Conservation (phyloP, 768 basidiomycete species). For the Chlorophyllum brunneum region DNA sequence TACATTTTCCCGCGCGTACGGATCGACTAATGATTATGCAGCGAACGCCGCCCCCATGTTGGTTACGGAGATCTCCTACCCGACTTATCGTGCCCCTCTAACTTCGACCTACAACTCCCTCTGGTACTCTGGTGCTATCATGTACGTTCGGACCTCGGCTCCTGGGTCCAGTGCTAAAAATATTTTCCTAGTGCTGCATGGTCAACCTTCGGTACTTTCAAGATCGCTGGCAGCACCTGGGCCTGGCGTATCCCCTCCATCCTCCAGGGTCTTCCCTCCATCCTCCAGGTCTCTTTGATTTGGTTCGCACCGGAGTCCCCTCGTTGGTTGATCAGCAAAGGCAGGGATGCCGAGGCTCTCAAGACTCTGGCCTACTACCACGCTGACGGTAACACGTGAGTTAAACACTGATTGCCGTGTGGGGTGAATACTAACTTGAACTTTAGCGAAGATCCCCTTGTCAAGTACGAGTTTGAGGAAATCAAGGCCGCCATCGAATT, state of each 20-base stretch:
- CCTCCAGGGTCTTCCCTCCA: constrained; percentile 66
- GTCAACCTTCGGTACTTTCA: constrained; percentile 80
- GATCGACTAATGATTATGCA: constrained; percentile 18
- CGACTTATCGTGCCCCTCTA: constrained; percentile 73
- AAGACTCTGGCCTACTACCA: constrained; percentile 79
- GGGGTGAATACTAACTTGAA: background rate
- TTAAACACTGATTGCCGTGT: background rate
- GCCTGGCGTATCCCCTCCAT: constrained; percentile 81
- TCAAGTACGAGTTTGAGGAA: constrained; percentile 73
- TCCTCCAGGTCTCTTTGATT: constrained; percentile 62
- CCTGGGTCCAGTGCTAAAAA: background rate
- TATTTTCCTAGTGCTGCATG: constrained; percentile 58
- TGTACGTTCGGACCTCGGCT: constrained; percentile 37
- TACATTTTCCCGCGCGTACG: background rate
- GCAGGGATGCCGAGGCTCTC: constrained; percentile 65
- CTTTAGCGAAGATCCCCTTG: constrained; percentile 55
- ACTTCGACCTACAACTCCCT: constrained; percentile 81
- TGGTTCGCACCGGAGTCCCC: constrained; percentile 81
- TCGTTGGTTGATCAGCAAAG: constrained; percentile 77
- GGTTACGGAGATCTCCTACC: constrained; percentile 85
- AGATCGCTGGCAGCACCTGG: constrained; percentile 61
- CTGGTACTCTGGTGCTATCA: constrained; percentile 81
- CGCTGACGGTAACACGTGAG: constrained; percentile 64
- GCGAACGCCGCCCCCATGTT: constrained; percentile 78
- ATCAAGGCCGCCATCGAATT: constrained; percentile 75